These are phyloP conservation scores for Sclerotinia minor DNA, from an alignment of 2,329 filamentous ascomycete species.

Conservation along the genomic window DNA sequence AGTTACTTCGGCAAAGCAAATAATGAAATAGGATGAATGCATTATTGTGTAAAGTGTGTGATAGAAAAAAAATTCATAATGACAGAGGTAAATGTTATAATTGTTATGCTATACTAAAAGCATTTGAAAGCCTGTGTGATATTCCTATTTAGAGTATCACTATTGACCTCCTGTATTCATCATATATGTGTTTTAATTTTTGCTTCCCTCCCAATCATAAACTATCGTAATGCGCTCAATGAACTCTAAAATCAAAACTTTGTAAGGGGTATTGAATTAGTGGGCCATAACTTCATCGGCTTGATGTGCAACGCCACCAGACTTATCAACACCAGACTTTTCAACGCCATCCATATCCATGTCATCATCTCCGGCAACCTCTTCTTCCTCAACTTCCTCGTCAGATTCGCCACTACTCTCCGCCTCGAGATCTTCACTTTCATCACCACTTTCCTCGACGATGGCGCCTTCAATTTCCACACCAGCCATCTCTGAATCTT, in stretches of 20 bases:
- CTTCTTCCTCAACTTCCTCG: conserved; percentile 51
- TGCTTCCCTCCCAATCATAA: conserved; percentile 11
- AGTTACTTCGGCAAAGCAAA: neutral
- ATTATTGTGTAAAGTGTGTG: too few relatives aligned
- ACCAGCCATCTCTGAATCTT: conserved; percentile 76
- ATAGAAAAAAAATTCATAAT: neutral
- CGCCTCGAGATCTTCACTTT: conserved; percentile 75
- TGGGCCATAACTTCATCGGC: conserved; percentile 32
- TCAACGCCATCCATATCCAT: conserved; percentile 53
- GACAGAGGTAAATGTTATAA: neutral
- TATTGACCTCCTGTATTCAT: conserved; percentile 6
- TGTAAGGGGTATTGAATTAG: conserved; percentile 18
- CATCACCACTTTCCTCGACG: conserved; percentile 69
- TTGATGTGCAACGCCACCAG: conserved; percentile 27
- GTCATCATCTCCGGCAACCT: conserved; percentile 46
- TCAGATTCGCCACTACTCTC: conserved; percentile 64
- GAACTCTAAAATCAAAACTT: conserved; percentile 23
- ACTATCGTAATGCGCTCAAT: conserved; percentile 17
- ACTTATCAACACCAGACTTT: conserved; percentile 34
- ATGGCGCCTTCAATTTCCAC: conserved; percentile 55
- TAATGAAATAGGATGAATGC: neutral
- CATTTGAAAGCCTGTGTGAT: neutral
- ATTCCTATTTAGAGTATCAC: conserved; percentile 14
- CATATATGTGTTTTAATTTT: conserved; percentile 13
- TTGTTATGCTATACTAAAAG: conserved; percentile 12